A percentile compares a stretch with the other conserved stretches of the same genome.
These are phyloP conservation scores for Yarrowia porcina DNA, from an alignment of 805 yeast species.

Conservation along the genomic window DNA sequence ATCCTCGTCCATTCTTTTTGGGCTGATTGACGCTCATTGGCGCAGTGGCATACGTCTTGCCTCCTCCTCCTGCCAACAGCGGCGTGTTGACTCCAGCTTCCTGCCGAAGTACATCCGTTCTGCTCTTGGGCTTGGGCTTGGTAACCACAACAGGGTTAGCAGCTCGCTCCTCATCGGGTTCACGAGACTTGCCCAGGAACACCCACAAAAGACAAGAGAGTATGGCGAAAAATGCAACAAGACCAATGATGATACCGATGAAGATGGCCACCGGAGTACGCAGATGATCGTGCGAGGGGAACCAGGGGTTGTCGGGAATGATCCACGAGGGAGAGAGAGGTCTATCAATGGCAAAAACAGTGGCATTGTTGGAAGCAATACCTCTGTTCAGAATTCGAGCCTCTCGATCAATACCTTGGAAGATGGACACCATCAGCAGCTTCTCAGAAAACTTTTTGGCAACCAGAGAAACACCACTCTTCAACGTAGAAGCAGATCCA, in stretches of 20 bases:
- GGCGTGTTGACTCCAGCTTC: slow-evolving; percentile 8
- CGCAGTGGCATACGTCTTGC: neutral
- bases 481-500: slow-evolving; percentile 31
- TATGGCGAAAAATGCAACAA: slow-evolving; percentile 18
- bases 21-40: slow-evolving; percentile 22
- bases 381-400: slow-evolving; percentile 33
- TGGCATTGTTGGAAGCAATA: slow-evolving; percentile 30
- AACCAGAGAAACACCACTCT: slow-evolving; percentile 28
- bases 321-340: slow-evolving; percentile 39
- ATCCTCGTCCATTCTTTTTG: slow-evolving; percentile 11
- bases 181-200: slow-evolving; percentile 6
- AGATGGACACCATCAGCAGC: slow-evolving; percentile 33
- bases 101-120: neutral
- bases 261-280: slow-evolving; percentile 36
- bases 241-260: slow-evolving; percentile 20
- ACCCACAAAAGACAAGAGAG: slow-evolving; percentile 8
- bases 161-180: neutral
- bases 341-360: slow-evolving; percentile 38
- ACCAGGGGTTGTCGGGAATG: slow-evolving; percentile 30
- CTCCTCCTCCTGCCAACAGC: neutral
- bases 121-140: neutral
- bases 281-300: slow-evolving; percentile 34
- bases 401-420: slow-evolving; percentile 31
- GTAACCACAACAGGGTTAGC: neutral
- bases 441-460: slow-evolving; percentile 32